Evolutionary conservation across 192 early-diverging fungal species (phyloP), one percentile per base, ranked within the genome.

Genomic region (Funneliformis mosseae): DNA sequence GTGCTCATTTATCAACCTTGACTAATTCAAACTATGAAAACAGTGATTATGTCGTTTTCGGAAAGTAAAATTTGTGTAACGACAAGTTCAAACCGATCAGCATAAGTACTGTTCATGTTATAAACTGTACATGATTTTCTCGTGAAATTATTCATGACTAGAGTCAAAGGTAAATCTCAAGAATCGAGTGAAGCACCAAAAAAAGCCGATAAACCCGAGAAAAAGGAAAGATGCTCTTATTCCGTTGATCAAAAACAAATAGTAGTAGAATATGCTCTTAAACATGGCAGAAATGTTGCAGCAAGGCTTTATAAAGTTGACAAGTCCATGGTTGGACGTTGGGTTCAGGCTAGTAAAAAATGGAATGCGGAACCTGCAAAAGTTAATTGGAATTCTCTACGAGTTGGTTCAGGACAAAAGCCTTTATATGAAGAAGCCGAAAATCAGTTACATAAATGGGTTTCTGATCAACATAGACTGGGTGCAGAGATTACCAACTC

Each of bases 271-370:
- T 71, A 71, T 71, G 69, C 69, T 33, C 23, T 33, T 9, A 45
- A 71, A 23, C 41, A 71, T 71, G 69, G 69, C 8, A 71, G 39
- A 71, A 71, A 45, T 43, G 25, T n/a, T 43, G 69, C 69, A 21
- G 69, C 69, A 10, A 23, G 69, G 2, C 69, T 33, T 71, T 71
- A 33, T 71, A 71, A 71, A 39, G 43, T 71, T 16, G 69, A 71
- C 18, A 23, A 39, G 21, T 39, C 69, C 14, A 71, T 71, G 69
- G 33, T 71, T 39, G 33, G 39, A 43, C 25, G 69, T 23, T 71
- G 69, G 69, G 69, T 64, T 4, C 27, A 64, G 27, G 63, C 63
- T 27, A 64, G 63, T 64, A 18, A 64, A 27, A 64, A 64, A 64
- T 64, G 63, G 63, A 28, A 64, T 64, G 69, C 23, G 16, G 50